Percentiles rank a stretch among this genome's conserved stretches.
These are phyloP conservation scores for Papilionanthe hybrid DNA, from an alignment of 116 monocot species.

Conservation along the genomic window DNA sequence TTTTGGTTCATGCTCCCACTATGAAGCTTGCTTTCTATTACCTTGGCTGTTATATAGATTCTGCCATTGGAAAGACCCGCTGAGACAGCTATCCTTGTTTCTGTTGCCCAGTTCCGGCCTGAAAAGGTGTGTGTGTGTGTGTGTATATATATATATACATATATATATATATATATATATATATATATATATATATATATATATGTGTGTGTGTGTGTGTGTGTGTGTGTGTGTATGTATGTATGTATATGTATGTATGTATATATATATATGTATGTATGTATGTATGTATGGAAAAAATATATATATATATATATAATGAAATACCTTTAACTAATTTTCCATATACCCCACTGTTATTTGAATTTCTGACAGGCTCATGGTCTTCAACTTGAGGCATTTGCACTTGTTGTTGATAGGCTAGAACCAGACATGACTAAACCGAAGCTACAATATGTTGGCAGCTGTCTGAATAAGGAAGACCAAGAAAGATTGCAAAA, in stretches of 20 bases:
- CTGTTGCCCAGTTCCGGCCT: constrained; percentile 89
- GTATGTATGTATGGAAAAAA: too few species aligned
- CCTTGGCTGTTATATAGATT: constrained; percentile 27
- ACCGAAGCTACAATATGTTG: constrained; percentile 85
- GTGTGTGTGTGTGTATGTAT: too few species aligned
- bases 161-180: neutral
- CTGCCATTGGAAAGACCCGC: constrained; percentile 66
- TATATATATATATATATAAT: neutral
- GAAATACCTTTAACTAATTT: neutral
- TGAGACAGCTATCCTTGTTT: constrained; percentile 50
- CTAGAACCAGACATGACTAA: constrained; percentile 41
- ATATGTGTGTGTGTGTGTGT: too few species aligned
- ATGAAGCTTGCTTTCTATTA: neutral
- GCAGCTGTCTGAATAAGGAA: constrained; percentile 79
- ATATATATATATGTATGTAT: too few species aligned
- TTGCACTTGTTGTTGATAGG: constrained; percentile 56
- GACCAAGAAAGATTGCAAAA: constrained; percentile 68
- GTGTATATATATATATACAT: too few species aligned
- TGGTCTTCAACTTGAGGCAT: constrained; percentile 78
- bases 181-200: too few species aligned
- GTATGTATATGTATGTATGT: too few species aligned
- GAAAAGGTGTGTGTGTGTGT: constrained; percentile 76
- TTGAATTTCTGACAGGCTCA: constrained; percentile 52
- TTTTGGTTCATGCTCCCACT: neutral
- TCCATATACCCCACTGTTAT: neutral